Conservation (phyloP, 2,329 filamentous ascomycete genomes). For the Knufia petricola region DNA sequence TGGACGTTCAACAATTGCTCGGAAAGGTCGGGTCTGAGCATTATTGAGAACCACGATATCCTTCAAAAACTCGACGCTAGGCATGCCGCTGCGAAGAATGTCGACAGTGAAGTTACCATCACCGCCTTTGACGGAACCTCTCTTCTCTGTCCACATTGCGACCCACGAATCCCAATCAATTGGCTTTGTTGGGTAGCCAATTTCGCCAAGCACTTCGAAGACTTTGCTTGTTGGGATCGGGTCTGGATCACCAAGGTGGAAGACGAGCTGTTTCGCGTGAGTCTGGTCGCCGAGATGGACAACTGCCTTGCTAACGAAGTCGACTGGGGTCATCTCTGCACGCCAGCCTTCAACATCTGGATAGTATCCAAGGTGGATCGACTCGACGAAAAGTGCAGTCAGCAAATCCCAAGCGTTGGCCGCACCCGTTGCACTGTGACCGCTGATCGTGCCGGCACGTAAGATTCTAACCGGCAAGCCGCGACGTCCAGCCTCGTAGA, state of each 20-base stretch:
- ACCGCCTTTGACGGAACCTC: constrained; percentile 53
- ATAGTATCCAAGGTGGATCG: constrained; percentile 59
- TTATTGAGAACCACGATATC: constrained; percentile 67
- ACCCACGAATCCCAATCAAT: constrained; percentile 67
- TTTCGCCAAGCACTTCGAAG: constrained; percentile 53
- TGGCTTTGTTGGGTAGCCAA: constrained; percentile 61
- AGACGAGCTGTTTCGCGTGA: constrained; percentile 53
- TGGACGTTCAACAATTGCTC: constrained; percentile 51
- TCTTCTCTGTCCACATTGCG: constrained; percentile 60
- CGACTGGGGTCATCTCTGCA: constrained; percentile 74
- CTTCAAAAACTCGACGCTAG: constrained; percentile 59
- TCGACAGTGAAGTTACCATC: constrained; percentile 68
- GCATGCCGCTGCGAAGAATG: constrained; percentile 73
- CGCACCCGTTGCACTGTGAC: constrained; percentile 63
- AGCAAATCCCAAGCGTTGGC: constrained; percentile 71
- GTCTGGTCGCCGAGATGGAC: constrained; percentile 58
- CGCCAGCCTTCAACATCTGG: constrained; percentile 67
- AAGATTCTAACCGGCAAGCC: constrained; percentile 63
- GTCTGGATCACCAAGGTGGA: constrained; percentile 64
- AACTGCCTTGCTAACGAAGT: constrained; percentile 69
- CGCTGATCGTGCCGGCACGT: constrained; percentile 67
- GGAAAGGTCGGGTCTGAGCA: constrained; percentile 53
- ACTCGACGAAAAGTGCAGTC: constrained; percentile 67
- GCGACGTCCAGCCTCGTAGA: constrained; percentile 57
- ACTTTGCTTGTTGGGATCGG: constrained; percentile 58